These are phyloP conservation scores for Penicillium pulvis DNA, from an alignment of 495 filamentous ascomycete genomes.

Conservation along the genomic window DNA sequence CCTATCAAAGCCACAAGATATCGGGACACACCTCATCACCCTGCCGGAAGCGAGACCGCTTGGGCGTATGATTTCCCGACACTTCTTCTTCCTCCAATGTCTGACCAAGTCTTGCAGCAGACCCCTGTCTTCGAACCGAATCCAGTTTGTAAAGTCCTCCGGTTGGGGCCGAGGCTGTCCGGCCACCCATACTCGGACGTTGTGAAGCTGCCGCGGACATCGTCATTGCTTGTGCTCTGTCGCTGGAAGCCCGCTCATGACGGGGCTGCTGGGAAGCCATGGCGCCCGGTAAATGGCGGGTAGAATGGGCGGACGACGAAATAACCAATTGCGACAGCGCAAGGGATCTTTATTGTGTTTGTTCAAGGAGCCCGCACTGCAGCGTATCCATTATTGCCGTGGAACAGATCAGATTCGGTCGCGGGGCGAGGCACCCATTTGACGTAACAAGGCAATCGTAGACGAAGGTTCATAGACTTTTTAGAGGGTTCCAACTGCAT, in stretches of 20 bases:
- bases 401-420: constrained; percentile 18
- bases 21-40: constrained; percentile 33
- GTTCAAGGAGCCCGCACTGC: constrained; percentile 31
- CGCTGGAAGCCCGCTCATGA: constrained; percentile 38
- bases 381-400: constrained; percentile 42
- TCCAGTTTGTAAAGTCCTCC: constrained; percentile 35
- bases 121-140: constrained; percentile 20
- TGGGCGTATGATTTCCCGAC: constrained; percentile 16
- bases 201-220: constrained; percentile 17
- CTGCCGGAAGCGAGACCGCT: constrained; percentile 16
- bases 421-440: constrained; percentile 13
- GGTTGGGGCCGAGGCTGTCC: constrained; percentile 40
- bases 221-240: constrained; percentile 32
- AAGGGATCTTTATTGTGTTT: constrained; percentile 29
- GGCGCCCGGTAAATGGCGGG: background rate
- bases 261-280: constrained; percentile 20
- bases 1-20: background rate
- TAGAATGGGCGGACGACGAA: background rate
- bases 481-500: background rate
- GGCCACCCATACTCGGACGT: constrained; percentile 34
- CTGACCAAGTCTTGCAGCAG: constrained; percentile 26
- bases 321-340: background rate
- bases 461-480: too few species aligned
- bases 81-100: constrained; percentile 41
- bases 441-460: background rate